These are phyloP conservation scores for Ceratocystis eucalypticola DNA, from an alignment of 2,329 filamentous ascomycete species.

Conservation along the genomic window DNA sequence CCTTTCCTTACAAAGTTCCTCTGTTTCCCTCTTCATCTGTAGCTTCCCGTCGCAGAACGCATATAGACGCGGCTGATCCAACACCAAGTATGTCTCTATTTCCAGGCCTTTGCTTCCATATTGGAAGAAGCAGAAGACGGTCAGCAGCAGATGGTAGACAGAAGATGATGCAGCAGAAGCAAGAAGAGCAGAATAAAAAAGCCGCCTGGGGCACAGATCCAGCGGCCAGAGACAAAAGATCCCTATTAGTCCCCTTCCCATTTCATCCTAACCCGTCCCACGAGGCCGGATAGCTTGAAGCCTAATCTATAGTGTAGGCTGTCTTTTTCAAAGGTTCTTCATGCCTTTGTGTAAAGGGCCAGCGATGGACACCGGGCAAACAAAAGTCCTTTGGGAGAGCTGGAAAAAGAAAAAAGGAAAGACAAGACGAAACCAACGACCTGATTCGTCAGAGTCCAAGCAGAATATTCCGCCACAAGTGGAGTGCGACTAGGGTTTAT, in stretches of 20 bases:
- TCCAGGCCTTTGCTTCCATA: not conserved
- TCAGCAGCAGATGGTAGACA: no score
- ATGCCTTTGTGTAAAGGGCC: not conserved
- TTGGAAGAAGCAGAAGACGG: not conserved
- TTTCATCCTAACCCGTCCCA: not conserved
- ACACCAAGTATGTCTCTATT: no score
- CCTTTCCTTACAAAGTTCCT: no score
- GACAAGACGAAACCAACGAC: not conserved
- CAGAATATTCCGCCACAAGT: no score
- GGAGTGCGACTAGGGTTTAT: no score
- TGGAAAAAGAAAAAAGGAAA: not conserved
- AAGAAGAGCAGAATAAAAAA: not conserved
- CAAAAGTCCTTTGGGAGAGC: not conserved
- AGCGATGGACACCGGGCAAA: not conserved
- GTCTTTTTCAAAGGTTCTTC: not conserved
- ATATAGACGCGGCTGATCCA: no score
- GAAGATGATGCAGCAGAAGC: not conserved
- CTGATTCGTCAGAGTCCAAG: not conserved
- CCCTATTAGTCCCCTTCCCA: not conserved
- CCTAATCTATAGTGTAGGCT: not conserved
- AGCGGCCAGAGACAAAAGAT: not conserved
- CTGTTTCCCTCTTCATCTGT: no score
- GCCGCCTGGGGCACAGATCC: not conserved
- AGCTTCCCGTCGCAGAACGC: no score
- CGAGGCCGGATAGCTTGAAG: not conserved